Percentiles rank a stretch among this genome's conserved stretches.
Evolutionary conservation across 306 rosid genomes (phyloP).

Genomic region (Trifolium pratense): DNA sequence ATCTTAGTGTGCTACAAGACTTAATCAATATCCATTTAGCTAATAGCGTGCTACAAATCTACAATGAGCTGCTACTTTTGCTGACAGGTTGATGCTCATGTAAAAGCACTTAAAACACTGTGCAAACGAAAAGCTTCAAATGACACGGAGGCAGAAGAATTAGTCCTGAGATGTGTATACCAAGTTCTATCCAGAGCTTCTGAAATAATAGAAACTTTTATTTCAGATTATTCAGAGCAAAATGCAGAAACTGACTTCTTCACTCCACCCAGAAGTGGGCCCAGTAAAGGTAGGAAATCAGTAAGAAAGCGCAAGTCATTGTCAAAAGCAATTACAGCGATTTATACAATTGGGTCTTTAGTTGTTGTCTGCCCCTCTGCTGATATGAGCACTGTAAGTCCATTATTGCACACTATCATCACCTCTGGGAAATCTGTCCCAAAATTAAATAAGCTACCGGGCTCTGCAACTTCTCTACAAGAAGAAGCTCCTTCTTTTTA

Average conservation of each 20-base stretch:
- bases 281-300: constrained; percentile 59
- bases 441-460: constrained; percentile 59
- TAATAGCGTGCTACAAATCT: constrained; percentile 10
- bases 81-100: constrained; percentile 88
- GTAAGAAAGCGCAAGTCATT: constrained; percentile 51
- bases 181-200: constrained; percentile 65
- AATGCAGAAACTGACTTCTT: constrained; percentile 48
- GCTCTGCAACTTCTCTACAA: constrained; percentile 55
- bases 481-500: constrained; percentile 76
- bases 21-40: constrained; percentile 34
- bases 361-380: constrained; percentile 77
- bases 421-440: constrained; percentile 80
- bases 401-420: constrained; percentile 71
- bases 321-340: constrained; percentile 70
- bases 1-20: not conserved
- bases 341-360: constrained; percentile 83
- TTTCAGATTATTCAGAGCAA: constrained; percentile 53
- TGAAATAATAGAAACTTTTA: constrained; percentile 62
- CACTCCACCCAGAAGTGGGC: constrained; percentile 71
- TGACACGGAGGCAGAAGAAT: constrained; percentile 56
- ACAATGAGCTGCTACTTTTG: constrained; percentile 37
- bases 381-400: constrained; percentile 60
- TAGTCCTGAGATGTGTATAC: constrained; percentile 67
- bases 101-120: constrained; percentile 76
- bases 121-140: constrained; percentile 81